Conservation (phyloP, 345 rosid genomes). For the Rhizophora mangle region DNA sequence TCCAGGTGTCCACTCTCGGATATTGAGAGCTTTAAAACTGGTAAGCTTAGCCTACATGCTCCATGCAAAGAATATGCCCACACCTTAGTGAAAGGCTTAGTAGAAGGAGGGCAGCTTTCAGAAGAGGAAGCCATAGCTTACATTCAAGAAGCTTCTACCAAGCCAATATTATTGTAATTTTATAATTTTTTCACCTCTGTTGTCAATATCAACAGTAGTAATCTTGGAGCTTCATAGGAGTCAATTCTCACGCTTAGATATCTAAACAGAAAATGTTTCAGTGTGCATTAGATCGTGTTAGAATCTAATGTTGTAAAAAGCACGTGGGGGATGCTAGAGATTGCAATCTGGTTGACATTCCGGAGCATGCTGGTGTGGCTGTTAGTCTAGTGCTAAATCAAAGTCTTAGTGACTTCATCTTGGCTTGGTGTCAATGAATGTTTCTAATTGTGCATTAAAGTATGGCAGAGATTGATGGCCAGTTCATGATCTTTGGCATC, state of each 20-base stretch:
- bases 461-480: too few relatives aligned
- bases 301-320: too few relatives aligned
- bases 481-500: too few relatives aligned
- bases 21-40: slow-evolving; percentile 43
- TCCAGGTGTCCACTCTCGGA: slow-evolving; percentile 52
- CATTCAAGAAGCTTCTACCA: slow-evolving; percentile 52
- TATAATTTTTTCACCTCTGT: slow-evolving; percentile 1
- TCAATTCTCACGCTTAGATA: not conserved
- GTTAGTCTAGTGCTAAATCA: too few relatives aligned
- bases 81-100: slow-evolving; percentile 57
- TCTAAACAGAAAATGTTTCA: not conserved
- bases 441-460: too few relatives aligned
- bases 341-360: too few relatives aligned
- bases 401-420: too few relatives aligned
- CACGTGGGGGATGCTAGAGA: too few relatives aligned
- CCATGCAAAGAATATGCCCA: slow-evolving; percentile 53
- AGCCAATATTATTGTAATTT: slow-evolving; percentile 37
- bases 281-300: not conserved
- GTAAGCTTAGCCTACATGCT: slow-evolving; percentile 43
- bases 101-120: slow-evolving; percentile 65
- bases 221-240: not conserved
- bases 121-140: slow-evolving; percentile 60
- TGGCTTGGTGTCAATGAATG: too few relatives aligned
- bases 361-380: too few relatives aligned
- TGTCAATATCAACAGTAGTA: not conserved